Evolutionary conservation across 352 stramenopile species (phyloP).

Genomic region (Globisporangium nagaii): DNA sequence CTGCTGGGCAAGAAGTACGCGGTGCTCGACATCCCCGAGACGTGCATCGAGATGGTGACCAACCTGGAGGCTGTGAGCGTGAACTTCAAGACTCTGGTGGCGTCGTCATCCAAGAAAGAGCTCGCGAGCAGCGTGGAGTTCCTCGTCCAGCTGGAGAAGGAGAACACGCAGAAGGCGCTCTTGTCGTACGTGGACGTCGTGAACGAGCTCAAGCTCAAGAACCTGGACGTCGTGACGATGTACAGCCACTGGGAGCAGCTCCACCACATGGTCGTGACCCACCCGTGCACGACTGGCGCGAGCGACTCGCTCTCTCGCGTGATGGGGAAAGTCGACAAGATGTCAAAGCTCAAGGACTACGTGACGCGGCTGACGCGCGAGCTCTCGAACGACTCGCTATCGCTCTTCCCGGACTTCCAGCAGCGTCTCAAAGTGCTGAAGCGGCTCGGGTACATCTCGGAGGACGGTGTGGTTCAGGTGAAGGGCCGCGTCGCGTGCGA

Average conservation of each 20-base stretch:
- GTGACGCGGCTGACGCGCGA: conserved; percentile 48
- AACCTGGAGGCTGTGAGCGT: conserved; percentile 29
- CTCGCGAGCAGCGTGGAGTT: conserved; percentile 64
- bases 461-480: conserved; percentile 85
- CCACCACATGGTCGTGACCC: conserved; percentile 39
- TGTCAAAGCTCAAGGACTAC: conserved; percentile 70
- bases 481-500: conserved; percentile 98
- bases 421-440: conserved; percentile 91
- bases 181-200: conserved; percentile 64
- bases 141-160: conserved; percentile 72
- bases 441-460: conserved; percentile 92
- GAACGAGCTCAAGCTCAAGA: conserved; percentile 71
- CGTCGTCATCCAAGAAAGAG: conserved; percentile 64
- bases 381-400: conserved; percentile 87
- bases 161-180: conserved; percentile 41
- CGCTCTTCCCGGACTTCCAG: conserved; percentile 97
- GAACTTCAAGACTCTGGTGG: conserved; percentile 61
- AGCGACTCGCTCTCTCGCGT: conserved; percentile 27
- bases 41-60: conserved; percentile 68
- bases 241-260: conserved; percentile 61
- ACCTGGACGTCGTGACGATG: conserved; percentile 66
- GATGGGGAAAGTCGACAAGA: conserved; percentile 65
- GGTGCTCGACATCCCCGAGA: conserved; percentile 73
- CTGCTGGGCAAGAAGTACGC: conserved; percentile 64
- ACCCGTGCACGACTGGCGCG: conserved; percentile 33